phyloP scores from a whole-genome alignment of 1,139 yeast genomes.

The Geotrichum carabidarum region DNA sequence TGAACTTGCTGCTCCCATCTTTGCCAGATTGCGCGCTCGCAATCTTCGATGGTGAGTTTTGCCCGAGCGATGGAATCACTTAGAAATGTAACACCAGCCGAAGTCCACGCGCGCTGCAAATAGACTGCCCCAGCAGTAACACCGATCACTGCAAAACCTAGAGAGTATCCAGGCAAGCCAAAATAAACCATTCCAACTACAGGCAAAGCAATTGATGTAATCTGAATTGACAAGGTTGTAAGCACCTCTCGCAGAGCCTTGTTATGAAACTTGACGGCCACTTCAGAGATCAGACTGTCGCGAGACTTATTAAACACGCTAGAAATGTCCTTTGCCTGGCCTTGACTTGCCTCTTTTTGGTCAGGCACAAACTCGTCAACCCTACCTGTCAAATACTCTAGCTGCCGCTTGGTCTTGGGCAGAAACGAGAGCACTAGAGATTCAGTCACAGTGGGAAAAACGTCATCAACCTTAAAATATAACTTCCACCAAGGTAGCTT shows the following conservation, averaged over 20 bases:
- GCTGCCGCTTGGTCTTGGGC: constrained; percentile 30
- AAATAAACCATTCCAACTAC: constrained; percentile 33
- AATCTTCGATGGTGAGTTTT: constrained; percentile 24
- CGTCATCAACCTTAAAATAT: constrained; percentile 38
- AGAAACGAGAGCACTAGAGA: constrained; percentile 24
- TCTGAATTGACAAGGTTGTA: constrained; percentile 33
- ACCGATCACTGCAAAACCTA: constrained; percentile 38
- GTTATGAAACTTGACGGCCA: constrained; percentile 19
- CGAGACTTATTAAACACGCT: constrained; percentile 6
- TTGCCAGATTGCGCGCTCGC: constrained; percentile 29
- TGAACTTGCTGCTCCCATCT: constrained; percentile 35
- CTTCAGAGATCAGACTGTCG: constrained; percentile 8
- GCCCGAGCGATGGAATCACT: constrained; percentile 29
- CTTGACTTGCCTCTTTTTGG: constrained; percentile 4
- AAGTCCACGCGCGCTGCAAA: constrained; percentile 37
- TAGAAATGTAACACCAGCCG: constrained; percentile 29
- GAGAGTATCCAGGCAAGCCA: constrained; percentile 34
- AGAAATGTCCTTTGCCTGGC: neutral
- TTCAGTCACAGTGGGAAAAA: constrained; percentile 28
- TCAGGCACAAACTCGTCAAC: constrained; percentile 28
- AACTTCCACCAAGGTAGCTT: constrained; percentile 39
- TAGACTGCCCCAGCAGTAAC: constrained; percentile 34
- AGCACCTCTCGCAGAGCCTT: constrained; percentile 17
- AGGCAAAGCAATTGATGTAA: constrained; percentile 35
- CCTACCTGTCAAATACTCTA: constrained; percentile 33